These are phyloP conservation scores for Ampelocalamus luodianensis DNA, from an alignment of 176 grass and related monocot species.

Conservation along the genomic window DNA sequence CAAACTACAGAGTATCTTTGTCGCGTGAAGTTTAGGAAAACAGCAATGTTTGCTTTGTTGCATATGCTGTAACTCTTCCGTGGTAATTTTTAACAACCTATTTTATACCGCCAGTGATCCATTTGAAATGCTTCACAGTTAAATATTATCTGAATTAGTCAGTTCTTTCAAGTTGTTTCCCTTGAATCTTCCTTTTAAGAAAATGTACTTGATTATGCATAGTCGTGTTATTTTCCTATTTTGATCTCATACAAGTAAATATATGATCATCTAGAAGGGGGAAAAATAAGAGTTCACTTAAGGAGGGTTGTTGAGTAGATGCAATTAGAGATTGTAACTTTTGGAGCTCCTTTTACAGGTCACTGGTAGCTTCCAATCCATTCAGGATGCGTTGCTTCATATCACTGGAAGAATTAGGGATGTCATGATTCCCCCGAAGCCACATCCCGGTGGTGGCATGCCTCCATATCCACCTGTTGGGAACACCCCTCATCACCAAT, in stretches of 20 bases:
- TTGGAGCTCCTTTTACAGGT: constrained; percentile 48
- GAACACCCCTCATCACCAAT: constrained; percentile 45
- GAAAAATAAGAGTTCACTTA: neutral
- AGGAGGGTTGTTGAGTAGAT: constrained; percentile 26
- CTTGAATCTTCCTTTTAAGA: constrained; percentile 7
- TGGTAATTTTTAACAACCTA: constrained; percentile 2
- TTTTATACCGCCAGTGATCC: constrained; percentile 9
- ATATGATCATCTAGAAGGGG: constrained; percentile 12
- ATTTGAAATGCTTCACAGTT: constrained; percentile 24
- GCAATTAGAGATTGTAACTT: constrained; percentile 28
- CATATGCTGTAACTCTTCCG: constrained; percentile 23
- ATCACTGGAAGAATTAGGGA: constrained; percentile 76
- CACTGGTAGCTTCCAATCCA: constrained; percentile 68
- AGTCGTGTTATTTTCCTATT: constrained; percentile 6
- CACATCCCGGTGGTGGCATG: constrained; percentile 55
- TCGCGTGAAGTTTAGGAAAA: too few species aligned
- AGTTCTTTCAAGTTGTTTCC: constrained; percentile 12
- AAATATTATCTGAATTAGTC: constrained; percentile 8
- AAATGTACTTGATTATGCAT: constrained; percentile 28
- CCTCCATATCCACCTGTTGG: constrained; percentile 52
- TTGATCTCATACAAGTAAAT: constrained; percentile 30
- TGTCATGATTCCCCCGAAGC: constrained; percentile 52
- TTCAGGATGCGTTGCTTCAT: constrained; percentile 70
- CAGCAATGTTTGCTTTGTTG: neutral
- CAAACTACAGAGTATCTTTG: too few species aligned